Base-by-base conservation (phyloP, 305 asterid genomes). In the Stenogyne calaminthoides region DNA sequence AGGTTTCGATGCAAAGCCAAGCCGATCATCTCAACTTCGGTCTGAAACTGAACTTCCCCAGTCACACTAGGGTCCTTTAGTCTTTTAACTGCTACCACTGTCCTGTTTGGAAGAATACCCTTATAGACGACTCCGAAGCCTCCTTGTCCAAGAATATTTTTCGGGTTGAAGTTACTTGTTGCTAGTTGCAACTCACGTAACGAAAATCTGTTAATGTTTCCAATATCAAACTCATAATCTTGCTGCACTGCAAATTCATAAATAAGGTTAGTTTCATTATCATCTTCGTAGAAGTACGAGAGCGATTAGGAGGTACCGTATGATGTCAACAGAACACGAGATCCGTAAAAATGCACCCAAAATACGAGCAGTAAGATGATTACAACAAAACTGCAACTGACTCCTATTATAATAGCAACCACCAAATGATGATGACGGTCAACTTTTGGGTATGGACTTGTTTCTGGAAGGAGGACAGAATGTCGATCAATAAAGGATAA, bases 11-110 rank as follows among this genome's bases (percentile, higher is more conserved):
- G 98, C 92, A 93, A 78, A 71, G 94, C 94, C 79, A 93, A 78
- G 59, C 98, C 97, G 46, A 93, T 93, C 95, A 93, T 89, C 89
- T 93, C 97, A 36, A 93, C 96, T 80, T 93, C 97, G 8, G 98
- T 93, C 81, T 93, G 98, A 76, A 89, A 93, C 88, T 93, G 98
- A 71, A 88, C 85, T 87, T 93, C 98, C 54, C 96, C 97, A 0
- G 97, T 89, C 84, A 91, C 80, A 81, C 79, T 89, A 3, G 98
- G 96, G 78, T 93, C 98, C 80, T 87, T 82, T 65, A 93, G 52
- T 79, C 96, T 83, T 83, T 93, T 93, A 40, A 93, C 97, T 25
- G 97, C 97, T 76, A 93, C 90, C 63, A 84, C 66, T 12, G 94
- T 87, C 81, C 67, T 83, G 74, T 93, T 91, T 3, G 90, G 87